Percentiles rank a stretch among this genome's conserved stretches.
Evolutionary conservation across 495 filamentous ascomycete genomes (phyloP).

Genomic region (Tuber magnatum): DNA sequence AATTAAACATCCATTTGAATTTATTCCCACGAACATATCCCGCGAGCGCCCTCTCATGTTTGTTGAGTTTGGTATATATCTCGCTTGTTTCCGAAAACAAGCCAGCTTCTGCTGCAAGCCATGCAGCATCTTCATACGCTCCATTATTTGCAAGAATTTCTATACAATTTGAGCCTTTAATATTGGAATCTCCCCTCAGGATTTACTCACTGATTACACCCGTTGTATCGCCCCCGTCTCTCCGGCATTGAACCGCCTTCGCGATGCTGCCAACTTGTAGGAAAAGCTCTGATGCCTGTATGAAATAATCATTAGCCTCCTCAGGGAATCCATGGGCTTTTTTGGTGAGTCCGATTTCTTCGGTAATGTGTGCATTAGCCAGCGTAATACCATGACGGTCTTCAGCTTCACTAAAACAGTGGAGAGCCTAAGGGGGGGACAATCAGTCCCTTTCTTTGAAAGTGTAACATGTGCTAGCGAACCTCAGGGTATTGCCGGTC

Average conservation of each 20-base stretch:
- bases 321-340: conserved; percentile 12
- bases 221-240: conserved; percentile 9
- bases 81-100: too few relatives aligned
- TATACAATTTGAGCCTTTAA: neutral
- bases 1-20: conserved; percentile 10
- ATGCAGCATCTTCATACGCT: conserved; percentile 20
- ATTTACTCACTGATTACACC: conserved; percentile 18
- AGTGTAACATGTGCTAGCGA: too few relatives aligned
- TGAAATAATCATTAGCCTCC: conserved; percentile 12
- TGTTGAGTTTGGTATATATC: conserved; percentile 11
- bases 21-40: conserved; percentile 4
- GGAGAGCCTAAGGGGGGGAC: conserved; percentile 9
- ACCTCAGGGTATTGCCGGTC: too few relatives aligned
- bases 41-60: conserved; percentile 20
- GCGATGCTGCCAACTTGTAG: too few relatives aligned
- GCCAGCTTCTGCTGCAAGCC: conserved; percentile 7
- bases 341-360: conserved; percentile 8
- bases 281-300: conserved; percentile 9
- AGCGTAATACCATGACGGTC: neutral
- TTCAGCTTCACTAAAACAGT: conserved; percentile 19
- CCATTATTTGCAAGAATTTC: conserved; percentile 21
- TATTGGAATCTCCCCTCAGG: neutral
- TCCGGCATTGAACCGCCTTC: too few relatives aligned
- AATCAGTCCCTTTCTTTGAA: conserved; percentile 6
- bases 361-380: conserved; percentile 14